Evolutionary conservation across 768 basidiomycete species (phyloP).

Genomic region (Lactarius pseudohatsudake): DNA sequence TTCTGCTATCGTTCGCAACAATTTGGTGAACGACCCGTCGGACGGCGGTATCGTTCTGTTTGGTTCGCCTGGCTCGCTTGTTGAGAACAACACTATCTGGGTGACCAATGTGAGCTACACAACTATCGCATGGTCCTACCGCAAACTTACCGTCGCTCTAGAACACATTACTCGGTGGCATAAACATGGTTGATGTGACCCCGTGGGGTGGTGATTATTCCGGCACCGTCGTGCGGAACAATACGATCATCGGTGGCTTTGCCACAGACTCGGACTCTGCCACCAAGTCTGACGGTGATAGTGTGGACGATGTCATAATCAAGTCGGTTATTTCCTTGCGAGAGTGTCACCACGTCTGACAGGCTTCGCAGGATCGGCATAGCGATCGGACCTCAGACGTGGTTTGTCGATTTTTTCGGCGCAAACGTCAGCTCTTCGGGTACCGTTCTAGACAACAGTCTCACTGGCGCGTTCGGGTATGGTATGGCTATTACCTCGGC

Average conservation of each 20-base stretch:
- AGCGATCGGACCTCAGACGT: constrained; percentile 72
- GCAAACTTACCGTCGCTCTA: constrained; percentile 32
- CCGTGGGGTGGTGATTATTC: constrained; percentile 69
- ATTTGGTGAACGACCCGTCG: constrained; percentile 69
- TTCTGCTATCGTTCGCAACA: constrained; percentile 61
- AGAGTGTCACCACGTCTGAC: constrained; percentile 12
- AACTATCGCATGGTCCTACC: background rate
- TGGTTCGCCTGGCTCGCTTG: constrained; percentile 67
- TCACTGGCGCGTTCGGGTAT: constrained; percentile 72
- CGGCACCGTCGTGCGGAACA: constrained; percentile 63
- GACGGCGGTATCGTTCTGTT: constrained; percentile 82
- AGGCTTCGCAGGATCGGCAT: constrained; percentile 61
- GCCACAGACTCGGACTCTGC: constrained; percentile 47
- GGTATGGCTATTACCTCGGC: constrained; percentile 67
- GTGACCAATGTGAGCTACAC: constrained; percentile 53
- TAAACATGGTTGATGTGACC: constrained; percentile 72
- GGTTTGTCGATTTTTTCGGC: constrained; percentile 63
- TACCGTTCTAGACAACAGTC: constrained; percentile 53
- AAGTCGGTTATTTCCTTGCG: constrained; percentile 50
- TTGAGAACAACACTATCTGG: constrained; percentile 79
- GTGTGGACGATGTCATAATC: constrained; percentile 59
- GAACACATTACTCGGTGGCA: constrained; percentile 72
- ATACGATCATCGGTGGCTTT: constrained; percentile 68
- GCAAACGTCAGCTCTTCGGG: constrained; percentile 57
- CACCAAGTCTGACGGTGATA: constrained; percentile 51